Percentiles rank a stretch among this genome's conserved stretches.
Evolutionary conservation across 164 flowering plant genomes (phyloP).

Genomic region (Protea cynaroides): DNA sequence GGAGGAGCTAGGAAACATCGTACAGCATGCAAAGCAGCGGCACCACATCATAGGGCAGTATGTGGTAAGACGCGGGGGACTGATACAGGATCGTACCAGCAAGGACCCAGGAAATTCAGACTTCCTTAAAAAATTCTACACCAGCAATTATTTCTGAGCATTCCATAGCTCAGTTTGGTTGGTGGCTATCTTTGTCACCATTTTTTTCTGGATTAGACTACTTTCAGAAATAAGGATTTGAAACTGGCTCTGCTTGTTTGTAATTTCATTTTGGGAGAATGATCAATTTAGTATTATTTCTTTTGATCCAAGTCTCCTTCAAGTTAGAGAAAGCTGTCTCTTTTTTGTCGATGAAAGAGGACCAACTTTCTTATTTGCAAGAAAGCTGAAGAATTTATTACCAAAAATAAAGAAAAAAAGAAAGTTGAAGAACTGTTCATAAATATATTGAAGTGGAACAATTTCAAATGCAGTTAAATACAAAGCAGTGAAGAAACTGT

Average conservation of each 20-base stretch:
- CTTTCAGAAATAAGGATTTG: neutral
- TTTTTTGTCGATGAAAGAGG: too few relatives aligned
- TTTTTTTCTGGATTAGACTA: neutral
- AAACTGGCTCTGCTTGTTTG: neutral
- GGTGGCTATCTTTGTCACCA: too few relatives aligned
- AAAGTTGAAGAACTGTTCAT: too few relatives aligned
- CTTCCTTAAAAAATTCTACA: slow-evolving; percentile 75
- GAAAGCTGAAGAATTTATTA: too few relatives aligned
- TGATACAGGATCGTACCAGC: slow-evolving; percentile 45
- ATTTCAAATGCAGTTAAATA: too few relatives aligned
- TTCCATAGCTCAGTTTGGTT: neutral
- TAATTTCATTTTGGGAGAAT: too few relatives aligned
- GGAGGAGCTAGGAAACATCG: slow-evolving; percentile 70
- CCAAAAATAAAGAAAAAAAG: too few relatives aligned
- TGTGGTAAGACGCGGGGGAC: slow-evolving; percentile 61
- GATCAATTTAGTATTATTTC: neutral
- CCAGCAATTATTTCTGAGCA: slow-evolving; percentile 52
- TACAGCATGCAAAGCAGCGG: slow-evolving; percentile 84
- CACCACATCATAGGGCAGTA: slow-evolving; percentile 93
- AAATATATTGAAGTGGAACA: too few relatives aligned
- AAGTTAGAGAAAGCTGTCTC: neutral
- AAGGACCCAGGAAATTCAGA: slow-evolving; percentile 57
- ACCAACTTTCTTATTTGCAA: too few relatives aligned
- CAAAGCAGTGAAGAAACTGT: too few relatives aligned
- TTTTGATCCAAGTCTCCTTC: neutral